phyloP scores from a whole-genome alignment of 164 flowering plant species.

The Dillenia turbinata region DNA sequence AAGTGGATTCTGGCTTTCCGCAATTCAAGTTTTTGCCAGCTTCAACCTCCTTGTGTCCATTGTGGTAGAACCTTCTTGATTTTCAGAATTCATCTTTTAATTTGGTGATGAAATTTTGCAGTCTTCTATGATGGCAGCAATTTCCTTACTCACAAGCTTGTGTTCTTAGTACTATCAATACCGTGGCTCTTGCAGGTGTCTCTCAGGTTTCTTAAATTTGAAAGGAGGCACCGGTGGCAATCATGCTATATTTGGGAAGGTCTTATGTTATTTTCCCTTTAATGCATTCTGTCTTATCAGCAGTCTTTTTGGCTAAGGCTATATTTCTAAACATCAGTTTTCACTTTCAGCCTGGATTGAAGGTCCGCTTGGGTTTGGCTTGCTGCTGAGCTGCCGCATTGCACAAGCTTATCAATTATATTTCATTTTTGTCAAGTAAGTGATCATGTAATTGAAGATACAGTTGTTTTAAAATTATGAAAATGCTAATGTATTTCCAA shows the following conservation, averaged over 20 bases:
- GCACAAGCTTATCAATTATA: conserved; percentile 71
- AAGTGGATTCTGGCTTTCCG: conserved; percentile 65
- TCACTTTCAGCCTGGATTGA: conserved; percentile 70
- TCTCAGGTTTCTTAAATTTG: conserved; percentile 36
- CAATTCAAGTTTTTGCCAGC: conserved; percentile 74
- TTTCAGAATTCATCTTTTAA: not conserved
- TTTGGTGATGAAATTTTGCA: not conserved
- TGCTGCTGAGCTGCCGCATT: conserved; percentile 74
- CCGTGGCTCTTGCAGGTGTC: conserved; percentile 45
- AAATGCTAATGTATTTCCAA: too few species aligned
- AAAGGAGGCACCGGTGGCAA: conserved; percentile 59
- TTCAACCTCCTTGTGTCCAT: conserved; percentile 60
- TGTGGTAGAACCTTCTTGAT: conserved; percentile 39
- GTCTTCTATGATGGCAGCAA: not conserved
- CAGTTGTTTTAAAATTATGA: too few species aligned
- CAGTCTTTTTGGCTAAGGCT: not conserved
- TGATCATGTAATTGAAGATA: not conserved
- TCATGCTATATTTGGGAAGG: conserved; percentile 92
- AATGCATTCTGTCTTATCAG: not conserved
- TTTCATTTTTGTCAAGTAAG: conserved; percentile 75
- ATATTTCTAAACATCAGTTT: not conserved
- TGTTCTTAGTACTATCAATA: not conserved
- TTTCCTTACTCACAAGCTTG: not conserved
- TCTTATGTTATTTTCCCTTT: conserved; percentile 13
- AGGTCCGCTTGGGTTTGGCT: conserved; percentile 85